Evolutionary conservation across 495 filamentous ascomycete genomes (phyloP).

Genomic region (Coniosporium apollinis): DNA sequence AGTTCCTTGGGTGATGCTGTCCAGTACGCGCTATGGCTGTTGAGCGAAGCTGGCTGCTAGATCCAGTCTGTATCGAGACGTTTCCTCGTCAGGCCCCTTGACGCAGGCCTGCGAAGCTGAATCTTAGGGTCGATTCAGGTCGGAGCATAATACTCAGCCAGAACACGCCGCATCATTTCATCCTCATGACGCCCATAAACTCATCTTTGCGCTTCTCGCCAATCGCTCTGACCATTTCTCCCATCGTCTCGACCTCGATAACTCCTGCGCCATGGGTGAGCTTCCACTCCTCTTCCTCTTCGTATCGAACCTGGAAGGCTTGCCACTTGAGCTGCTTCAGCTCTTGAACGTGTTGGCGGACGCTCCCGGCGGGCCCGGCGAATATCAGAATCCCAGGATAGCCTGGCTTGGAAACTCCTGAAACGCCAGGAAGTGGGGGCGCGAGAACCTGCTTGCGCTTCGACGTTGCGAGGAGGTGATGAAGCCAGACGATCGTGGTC

Average conservation of each 20-base stretch:
- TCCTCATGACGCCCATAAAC: conserved; percentile 22
- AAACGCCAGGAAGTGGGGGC: conserved; percentile 10
- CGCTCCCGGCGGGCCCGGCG: conserved; percentile 15
- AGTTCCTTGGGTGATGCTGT: no score
- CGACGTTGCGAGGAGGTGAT: conserved; percentile 23
- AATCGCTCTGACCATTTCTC: conserved; percentile 18
- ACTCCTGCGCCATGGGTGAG: conserved; percentile 17
- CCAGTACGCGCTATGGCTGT: no score
- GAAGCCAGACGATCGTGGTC: conserved; percentile 25
- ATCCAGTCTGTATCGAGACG: no score
- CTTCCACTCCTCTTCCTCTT: conserved; percentile 17
- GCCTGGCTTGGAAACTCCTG: conserved; percentile 24
- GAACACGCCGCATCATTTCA: conserved; percentile 15
- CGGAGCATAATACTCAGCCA: no score
- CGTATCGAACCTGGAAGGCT: conserved; percentile 24
- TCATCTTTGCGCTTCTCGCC: conserved; percentile 14
- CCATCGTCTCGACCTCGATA: conserved; percentile 22
- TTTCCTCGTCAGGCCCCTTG: no score
- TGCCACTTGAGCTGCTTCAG: conserved; percentile 24
- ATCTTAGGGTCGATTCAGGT: no score
- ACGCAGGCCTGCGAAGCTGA: no score
- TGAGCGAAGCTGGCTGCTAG: no score
- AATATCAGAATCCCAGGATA: conserved; percentile 25
- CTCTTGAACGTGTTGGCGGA: conserved; percentile 20
- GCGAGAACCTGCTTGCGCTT: conserved; percentile 23